Percentiles rank a stretch among this genome's conserved stretches.
phyloP scores from a whole-genome alignment of 1,139 yeast genomes.

The Taphrina sp. region DNA sequence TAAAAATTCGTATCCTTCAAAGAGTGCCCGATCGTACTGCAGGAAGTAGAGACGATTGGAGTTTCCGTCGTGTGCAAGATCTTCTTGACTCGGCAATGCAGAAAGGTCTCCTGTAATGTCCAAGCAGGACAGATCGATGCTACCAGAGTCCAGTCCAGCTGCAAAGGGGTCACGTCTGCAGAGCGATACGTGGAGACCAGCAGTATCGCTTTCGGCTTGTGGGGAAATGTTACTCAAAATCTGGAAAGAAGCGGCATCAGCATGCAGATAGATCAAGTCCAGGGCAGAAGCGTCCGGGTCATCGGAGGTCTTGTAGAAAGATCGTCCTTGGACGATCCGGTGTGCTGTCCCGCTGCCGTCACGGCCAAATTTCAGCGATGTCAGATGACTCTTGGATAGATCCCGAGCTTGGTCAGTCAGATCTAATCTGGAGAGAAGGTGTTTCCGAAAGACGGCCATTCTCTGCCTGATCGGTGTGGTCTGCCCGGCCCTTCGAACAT shows the following conservation, averaged over 20 bases:
- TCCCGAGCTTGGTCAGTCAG: neutral
- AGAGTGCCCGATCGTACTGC: neutral
- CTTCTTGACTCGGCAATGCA: conserved; percentile 6
- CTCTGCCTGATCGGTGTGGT: conserved; percentile 56
- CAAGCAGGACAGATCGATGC: neutral
- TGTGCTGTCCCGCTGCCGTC: neutral
- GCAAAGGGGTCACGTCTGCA: neutral
- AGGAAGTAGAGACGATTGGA: conserved; percentile 4
- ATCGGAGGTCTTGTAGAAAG: neutral
- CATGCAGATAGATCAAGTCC: neutral
- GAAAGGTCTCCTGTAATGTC: neutral
- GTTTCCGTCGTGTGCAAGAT: conserved; percentile 3
- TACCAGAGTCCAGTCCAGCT: neutral
- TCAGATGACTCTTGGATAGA: neutral
- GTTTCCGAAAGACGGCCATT: conserved; percentile 56
- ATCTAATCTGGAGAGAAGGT: conserved; percentile 49
- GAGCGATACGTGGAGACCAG: neutral
- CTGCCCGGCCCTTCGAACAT: conserved; percentile 34
- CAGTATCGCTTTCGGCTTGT: neutral
- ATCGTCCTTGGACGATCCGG: neutral
- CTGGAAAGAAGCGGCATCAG: neutral
- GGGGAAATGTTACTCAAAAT: conserved; percentile 7
- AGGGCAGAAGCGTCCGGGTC: neutral
- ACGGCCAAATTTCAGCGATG: too few relatives aligned
- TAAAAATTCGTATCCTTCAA: neutral